phyloP scores from a whole-genome alignment of 2,329 filamentous ascomycete genomes.

The Cyclaneusma minus region DNA sequence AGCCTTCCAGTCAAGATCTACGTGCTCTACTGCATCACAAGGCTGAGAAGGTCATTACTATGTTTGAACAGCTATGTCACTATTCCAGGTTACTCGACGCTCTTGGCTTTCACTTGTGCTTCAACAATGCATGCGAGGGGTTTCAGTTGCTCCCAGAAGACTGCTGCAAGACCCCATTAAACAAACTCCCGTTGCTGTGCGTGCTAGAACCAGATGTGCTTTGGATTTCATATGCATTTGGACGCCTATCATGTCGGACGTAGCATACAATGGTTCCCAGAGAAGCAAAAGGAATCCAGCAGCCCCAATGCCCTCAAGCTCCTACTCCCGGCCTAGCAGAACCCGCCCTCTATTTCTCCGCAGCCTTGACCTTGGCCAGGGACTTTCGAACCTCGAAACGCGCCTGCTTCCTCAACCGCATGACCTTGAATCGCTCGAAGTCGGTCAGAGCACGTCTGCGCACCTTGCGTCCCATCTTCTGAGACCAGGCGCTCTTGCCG shows the following conservation, averaged over 20 bases:
- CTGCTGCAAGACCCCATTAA: no score
- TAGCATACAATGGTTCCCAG: conserved; percentile 51
- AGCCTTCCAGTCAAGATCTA: no score
- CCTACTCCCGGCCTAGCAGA: conserved; percentile 23
- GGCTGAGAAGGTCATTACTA: no score
- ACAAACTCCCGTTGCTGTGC: no score
- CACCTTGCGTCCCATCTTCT: conserved; percentile 76
- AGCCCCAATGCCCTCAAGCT: conserved; percentile 32
- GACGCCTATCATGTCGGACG: conserved; percentile 47
- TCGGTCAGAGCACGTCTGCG: conserved; percentile 86
- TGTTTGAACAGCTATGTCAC: no score
- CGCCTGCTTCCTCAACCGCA: conserved; percentile 98
- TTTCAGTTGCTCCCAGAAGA: no score
- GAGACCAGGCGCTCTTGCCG: conserved; percentile 81
- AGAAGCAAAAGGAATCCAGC: conserved; percentile 42
- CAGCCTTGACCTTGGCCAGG: conserved; percentile 79
- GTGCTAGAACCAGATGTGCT: conserved; percentile 19
- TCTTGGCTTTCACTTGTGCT: no score
- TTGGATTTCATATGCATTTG: conserved; percentile 46
- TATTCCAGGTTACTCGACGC: no score
- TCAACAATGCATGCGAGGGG: no score
- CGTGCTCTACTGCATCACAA: no score
- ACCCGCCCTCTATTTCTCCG: conserved; percentile 40
- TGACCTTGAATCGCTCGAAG: conserved; percentile 99
- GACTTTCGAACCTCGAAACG: conserved; percentile 97